Evolutionary conservation across 2,329 filamentous ascomycete genomes (phyloP), one percentile per base, ranked within the genome.

Genomic region (Diplodia corticola): DNA sequence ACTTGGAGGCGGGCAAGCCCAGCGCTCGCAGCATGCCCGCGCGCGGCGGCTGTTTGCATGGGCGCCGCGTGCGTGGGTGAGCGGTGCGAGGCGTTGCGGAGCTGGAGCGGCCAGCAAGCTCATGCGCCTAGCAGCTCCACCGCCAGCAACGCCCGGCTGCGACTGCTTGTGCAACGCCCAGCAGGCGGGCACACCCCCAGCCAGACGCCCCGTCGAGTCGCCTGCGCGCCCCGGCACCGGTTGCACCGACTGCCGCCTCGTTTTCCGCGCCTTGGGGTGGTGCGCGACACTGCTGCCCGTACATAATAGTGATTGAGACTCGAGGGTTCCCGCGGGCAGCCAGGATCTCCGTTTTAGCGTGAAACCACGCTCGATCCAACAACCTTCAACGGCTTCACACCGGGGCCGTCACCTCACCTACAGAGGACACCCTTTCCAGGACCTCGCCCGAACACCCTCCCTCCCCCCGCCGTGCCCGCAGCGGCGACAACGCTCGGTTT

Each of bases 301-400:
- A 35, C n/a, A 17, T 28, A 20, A 44, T 44, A 44, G 40, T 57
- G 33, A 44, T 57, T 57, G 37, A 57, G 24, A 44, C 55, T 60
- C 55, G 55, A 60, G 26, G 30, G 55, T 60, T 55, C 51, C n/a
- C 55, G 12, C 22, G 22, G 55, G 24, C 61, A 46, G 59, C 59
- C 53, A 50, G 50, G 61, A 64, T 64, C 61, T 54, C 61, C 49
- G 24, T 44, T 51, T 44, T 65, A 65, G 63, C 51, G 63, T 48
- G 40, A 53, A 57, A 57, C 55, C 63, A 65, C 63, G 49, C 61
- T 49, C 46, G 49, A 48, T 53, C 61, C 61, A 64, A 54, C 61
- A 55, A 53, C 35, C 49, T 64, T 46, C 61, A 64, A 55, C 61
- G 50, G 61, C 61, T 48, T 37, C 33, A 51, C 49, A 55, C 63